Percentiles rank a stretch among this genome's conserved stretches.
Conservation (phyloP, 1,284 basidiomycete species). For the Gastroboletus turbinatus region DNA sequence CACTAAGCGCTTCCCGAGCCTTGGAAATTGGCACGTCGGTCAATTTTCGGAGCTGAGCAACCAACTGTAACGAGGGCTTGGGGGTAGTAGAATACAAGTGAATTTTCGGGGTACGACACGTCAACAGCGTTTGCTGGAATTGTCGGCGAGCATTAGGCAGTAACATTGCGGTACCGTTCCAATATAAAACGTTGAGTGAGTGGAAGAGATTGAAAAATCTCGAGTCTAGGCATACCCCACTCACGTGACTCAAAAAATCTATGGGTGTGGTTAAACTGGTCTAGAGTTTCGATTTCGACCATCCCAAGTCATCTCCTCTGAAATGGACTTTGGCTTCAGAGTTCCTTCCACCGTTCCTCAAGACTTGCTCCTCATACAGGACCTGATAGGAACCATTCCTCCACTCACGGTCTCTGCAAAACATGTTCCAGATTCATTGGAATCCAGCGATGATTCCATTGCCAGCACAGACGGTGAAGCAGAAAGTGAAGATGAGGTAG, state of each 20-base stretch:
- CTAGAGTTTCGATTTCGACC: neutral
- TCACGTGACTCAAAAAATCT: conserved; percentile 24
- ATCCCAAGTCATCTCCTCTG: neutral
- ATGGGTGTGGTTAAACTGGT: too few species aligned
- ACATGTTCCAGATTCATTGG: conserved; percentile 1
- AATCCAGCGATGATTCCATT: conserved; percentile 42
- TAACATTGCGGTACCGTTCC: conserved; percentile 5
- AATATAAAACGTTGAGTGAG: neutral
- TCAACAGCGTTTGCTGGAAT: conserved; percentile 17
- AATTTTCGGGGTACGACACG: neutral
- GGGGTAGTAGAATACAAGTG: conserved; percentile 40
- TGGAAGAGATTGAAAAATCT: neutral
- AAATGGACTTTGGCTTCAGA: conserved; percentile 47
- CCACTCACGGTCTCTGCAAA: conserved; percentile 9
- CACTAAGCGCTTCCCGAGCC: conserved; percentile 84
- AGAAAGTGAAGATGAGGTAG: conserved; percentile 69
- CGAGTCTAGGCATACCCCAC: neutral
- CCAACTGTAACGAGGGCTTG: conserved; percentile 67
- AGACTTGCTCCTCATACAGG: conserved; percentile 70
- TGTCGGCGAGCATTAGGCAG: conserved; percentile 6
- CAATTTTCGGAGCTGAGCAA: conserved; percentile 83
- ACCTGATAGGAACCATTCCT: conserved; percentile 48
- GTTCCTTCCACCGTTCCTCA: conserved; percentile 62
- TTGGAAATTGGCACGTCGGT: conserved; percentile 83
- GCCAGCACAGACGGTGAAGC: conserved; percentile 51